Conservation (phyloP, 2,329 filamentous ascomycete genomes). For the Blastomyces gilchristii region DNA sequence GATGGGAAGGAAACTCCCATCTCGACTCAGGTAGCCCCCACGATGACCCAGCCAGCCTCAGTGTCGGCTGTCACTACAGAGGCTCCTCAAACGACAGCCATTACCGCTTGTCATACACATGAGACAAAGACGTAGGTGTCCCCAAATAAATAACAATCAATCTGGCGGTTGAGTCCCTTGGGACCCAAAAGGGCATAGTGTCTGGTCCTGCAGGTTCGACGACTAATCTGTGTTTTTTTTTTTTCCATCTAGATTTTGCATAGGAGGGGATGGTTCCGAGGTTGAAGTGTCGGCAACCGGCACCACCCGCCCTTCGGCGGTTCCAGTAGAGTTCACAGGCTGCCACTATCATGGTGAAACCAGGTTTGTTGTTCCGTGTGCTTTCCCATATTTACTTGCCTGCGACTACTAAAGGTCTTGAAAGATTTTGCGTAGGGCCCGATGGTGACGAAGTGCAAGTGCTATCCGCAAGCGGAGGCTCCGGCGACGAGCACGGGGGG, state of each 20-base stretch:
- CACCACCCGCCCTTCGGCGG: constrained; percentile 46
- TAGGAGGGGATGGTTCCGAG: constrained; percentile 27
- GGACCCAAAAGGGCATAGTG: background rate
- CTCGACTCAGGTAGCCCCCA: constrained; percentile 17
- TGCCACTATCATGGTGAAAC: constrained; percentile 54
- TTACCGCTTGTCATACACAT: constrained; percentile 46
- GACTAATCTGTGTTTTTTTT: background rate
- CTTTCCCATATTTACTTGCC: background rate
- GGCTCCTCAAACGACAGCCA: constrained; percentile 33
- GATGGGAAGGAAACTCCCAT: constrained; percentile 23
- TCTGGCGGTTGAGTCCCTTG: background rate
- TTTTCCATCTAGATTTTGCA: constrained; percentile 24
- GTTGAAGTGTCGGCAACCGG: constrained; percentile 34
- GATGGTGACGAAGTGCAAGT: constrained; percentile 53
- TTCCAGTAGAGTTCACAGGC: constrained; percentile 52
- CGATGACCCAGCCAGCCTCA: constrained; percentile 15
- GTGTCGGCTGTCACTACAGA: constrained; percentile 22
- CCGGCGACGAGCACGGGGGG: constrained; percentile 23
- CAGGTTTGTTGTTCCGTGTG: constrained; percentile 38
- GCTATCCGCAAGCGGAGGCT: constrained; percentile 20
- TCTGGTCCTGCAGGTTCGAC: background rate
- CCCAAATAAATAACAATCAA: background rate
- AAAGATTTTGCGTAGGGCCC: constrained; percentile 52
- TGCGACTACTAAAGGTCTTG: constrained; percentile 6
- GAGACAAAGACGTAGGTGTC: constrained; percentile 32